Evolutionary conservation across 202 grass and related monocot species (phyloP).

Genomic region (Cymbopogon flexuosus): DNA sequence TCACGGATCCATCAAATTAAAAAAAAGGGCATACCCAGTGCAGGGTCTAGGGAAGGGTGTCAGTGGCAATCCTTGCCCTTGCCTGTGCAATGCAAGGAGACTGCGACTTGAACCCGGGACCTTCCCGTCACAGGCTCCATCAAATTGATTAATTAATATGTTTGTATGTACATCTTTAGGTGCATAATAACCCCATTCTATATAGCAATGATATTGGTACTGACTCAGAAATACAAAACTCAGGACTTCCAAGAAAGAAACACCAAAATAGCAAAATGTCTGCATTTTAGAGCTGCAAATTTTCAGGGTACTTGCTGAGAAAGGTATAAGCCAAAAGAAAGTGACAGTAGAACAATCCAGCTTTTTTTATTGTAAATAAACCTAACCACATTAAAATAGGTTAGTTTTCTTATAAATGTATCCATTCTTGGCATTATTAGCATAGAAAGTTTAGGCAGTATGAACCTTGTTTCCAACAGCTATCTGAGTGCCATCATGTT

Average conservation of each 20-base stretch:
- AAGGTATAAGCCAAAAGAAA: constrained; percentile 21
- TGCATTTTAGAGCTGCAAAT: constrained; percentile 16
- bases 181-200: neutral
- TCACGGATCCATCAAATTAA: neutral
- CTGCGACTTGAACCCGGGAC: too few species aligned
- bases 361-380: neutral
- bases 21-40: too few species aligned
- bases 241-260: neutral
- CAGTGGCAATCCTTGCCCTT: too few species aligned
- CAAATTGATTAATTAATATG: neutral
- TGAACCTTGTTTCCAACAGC: constrained; percentile 98
- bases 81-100: too few species aligned
- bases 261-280: neutral
- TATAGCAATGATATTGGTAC: neutral
- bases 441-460: constrained; percentile 14
- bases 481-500: constrained; percentile 86
- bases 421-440: neutral
- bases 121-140: too few species aligned
- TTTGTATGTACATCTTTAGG: neutral
- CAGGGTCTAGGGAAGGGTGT: too few species aligned
- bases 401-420: constrained; percentile 1
- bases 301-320: neutral
- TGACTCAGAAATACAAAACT: neutral
- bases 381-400: neutral
- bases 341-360: neutral